A percentile compares a stretch with the other conserved stretches of the same genome.
Evolutionary conservation across 768 basidiomycete species (phyloP).

Genomic region (Hydnomerulius pinastri): DNA sequence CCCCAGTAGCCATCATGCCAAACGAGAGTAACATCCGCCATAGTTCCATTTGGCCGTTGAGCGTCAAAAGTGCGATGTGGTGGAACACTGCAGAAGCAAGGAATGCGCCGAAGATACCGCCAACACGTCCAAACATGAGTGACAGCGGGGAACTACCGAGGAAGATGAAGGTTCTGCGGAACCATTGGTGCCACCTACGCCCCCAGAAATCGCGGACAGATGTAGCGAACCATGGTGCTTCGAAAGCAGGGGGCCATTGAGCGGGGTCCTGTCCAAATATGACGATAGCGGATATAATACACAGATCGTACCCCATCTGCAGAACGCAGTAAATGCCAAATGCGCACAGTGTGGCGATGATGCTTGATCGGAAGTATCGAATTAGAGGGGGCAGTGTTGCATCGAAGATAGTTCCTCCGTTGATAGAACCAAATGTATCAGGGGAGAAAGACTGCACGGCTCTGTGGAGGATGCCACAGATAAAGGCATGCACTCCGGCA

Average conservation of each 20-base stretch:
- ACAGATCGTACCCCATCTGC: constrained; percentile 32
- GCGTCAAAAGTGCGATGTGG: constrained; percentile 49
- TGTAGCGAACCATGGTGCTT: constrained; percentile 36
- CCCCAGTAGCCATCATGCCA: constrained; percentile 53
- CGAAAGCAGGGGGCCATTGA: constrained; percentile 36
- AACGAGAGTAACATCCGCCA: constrained; percentile 48
- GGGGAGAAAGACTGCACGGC: constrained; percentile 48
- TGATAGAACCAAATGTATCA: constrained; percentile 25
- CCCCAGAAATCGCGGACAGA: constrained; percentile 42
- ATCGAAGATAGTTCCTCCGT: constrained; percentile 35
- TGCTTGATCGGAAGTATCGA: constrained; percentile 39
- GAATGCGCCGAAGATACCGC: constrained; percentile 57
- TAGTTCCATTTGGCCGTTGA: constrained; percentile 50
- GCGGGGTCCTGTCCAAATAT: constrained; percentile 31
- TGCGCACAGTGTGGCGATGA: constrained; percentile 45
- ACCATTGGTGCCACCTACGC: constrained; percentile 39
- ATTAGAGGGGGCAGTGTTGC: constrained; percentile 26
- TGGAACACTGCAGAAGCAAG: constrained; percentile 59
- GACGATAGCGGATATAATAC: constrained; percentile 23
- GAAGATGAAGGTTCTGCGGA: constrained; percentile 33
- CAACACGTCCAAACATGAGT: constrained; percentile 46
- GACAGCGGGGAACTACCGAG: constrained; percentile 32
- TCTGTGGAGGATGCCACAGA: constrained; percentile 49
- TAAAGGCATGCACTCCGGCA: constrained; percentile 35
- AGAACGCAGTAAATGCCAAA: constrained; percentile 48